Evolutionary conservation across 2,329 filamentous ascomycete species (phyloP).

Genomic region (Neobulgaria alba): DNA sequence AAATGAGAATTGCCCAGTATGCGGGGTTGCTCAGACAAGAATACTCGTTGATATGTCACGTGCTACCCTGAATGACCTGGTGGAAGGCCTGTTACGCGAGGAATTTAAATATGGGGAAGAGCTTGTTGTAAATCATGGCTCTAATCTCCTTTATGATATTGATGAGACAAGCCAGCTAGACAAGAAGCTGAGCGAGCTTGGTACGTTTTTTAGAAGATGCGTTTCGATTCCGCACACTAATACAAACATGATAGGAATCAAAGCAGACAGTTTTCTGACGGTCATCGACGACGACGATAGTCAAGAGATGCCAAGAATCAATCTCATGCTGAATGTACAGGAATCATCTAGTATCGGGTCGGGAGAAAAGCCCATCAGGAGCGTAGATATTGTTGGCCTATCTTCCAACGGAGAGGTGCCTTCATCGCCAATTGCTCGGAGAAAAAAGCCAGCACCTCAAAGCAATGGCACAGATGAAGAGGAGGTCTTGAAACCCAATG

Average conservation of each 20-base stretch:
- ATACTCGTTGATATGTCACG: conserved; percentile 59
- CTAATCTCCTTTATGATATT: conserved; percentile 71
- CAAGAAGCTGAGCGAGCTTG: conserved; percentile 72
- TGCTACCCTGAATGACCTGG: conserved; percentile 71
- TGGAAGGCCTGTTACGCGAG: conserved; percentile 62
- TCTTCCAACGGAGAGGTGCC: conserved; percentile 5
- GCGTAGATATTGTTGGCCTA: conserved; percentile 20
- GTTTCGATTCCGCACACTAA: conserved; percentile 18
- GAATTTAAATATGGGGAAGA: conserved; percentile 75
- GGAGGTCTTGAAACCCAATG: conserved; percentile 10
- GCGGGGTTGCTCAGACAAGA: conserved; percentile 62
- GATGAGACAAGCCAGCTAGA: conserved; percentile 80
- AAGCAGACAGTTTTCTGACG: conserved; percentile 67
- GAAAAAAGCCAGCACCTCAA: conserved; percentile 14
- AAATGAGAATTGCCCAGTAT: conserved; percentile 77
- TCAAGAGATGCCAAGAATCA: conserved; percentile 50
- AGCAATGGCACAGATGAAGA: conserved; percentile 11
- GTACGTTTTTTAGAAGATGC: conserved; percentile 31
- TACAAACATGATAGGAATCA: conserved; percentile 44
- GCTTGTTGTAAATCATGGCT: conserved; percentile 68
- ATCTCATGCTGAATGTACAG: conserved; percentile 65
- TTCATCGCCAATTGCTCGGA: conserved; percentile 21
- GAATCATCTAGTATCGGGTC: conserved; percentile 35
- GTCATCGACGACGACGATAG: conserved; percentile 71
- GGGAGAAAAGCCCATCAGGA: conserved; percentile 47